Conservation (phyloP, 1,139 yeast species). For the Chernovozyma sophiae-reginae region DNA sequence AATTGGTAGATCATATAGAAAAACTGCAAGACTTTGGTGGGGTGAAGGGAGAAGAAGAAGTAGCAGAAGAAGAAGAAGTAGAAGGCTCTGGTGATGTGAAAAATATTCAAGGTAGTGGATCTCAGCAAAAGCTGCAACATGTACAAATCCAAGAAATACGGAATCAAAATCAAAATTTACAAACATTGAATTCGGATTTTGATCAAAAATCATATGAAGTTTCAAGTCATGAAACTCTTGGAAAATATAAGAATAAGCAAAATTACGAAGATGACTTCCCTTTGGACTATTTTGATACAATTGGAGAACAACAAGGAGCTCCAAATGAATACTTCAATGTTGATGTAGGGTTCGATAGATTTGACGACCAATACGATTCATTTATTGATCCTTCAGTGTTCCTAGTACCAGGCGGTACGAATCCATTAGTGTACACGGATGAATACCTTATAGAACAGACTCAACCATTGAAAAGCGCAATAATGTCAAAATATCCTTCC, state of each 20-base stretch:
- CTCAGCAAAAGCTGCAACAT: background rate
- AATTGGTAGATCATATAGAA: constrained; percentile 45
- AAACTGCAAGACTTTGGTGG: constrained; percentile 13
- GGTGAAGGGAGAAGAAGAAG: background rate
- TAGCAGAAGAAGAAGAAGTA: background rate
- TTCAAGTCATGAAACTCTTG: constrained; percentile 20
- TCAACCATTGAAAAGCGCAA: constrained; percentile 26
- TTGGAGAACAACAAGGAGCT: constrained; percentile 5
- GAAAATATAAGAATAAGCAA: constrained; percentile 17
- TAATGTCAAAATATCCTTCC: constrained; percentile 9
- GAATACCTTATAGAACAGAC: constrained; percentile 49
- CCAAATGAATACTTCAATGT: constrained; percentile 26
- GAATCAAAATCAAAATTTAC: background rate
- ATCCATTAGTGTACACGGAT: constrained; percentile 36
- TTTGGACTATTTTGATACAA: constrained; percentile 50
- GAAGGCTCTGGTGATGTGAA: constrained; percentile 3
- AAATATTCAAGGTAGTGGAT: constrained; percentile 7
- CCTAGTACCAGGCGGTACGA: constrained; percentile 14
- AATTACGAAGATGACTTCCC: constrained; percentile 63
- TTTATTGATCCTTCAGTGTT: constrained; percentile 29
- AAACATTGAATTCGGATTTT: background rate
- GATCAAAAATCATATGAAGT: background rate
- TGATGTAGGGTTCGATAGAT: constrained; percentile 7
- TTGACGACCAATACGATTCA: constrained; percentile 25
- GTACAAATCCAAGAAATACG: background rate